phyloP scores from a whole-genome alignment of 2,329 filamentous ascomycete genomes.

The Juglanconis sp. region DNA sequence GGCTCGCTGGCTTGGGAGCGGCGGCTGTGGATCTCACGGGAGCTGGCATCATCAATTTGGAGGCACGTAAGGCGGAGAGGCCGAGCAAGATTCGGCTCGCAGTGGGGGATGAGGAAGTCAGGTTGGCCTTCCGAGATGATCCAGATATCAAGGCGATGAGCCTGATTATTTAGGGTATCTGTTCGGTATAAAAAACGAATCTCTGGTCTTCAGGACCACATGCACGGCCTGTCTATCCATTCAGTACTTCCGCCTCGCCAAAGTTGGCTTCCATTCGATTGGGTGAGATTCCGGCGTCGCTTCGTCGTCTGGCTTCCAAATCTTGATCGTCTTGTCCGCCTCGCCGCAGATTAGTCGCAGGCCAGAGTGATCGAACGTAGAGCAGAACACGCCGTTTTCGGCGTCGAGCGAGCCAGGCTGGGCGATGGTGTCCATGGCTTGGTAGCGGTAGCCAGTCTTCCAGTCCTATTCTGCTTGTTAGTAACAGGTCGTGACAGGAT shows the following conservation, averaged over 20 bases:
- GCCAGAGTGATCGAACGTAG: slow-evolving; percentile 86
- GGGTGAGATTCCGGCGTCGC: slow-evolving; percentile 91
- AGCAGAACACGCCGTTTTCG: slow-evolving; percentile 91
- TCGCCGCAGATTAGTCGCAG: slow-evolving; percentile 89
- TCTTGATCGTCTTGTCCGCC: slow-evolving; percentile 97
- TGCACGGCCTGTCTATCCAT: background rate
- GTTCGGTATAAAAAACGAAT: background rate
- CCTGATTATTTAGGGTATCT: slow-evolving; percentile 23
- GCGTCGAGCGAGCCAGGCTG: slow-evolving; percentile 93
- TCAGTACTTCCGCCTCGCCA: slow-evolving; percentile 74
- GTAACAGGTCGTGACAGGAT: background rate
- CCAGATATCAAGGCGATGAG: slow-evolving; percentile 79
- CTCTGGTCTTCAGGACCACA: background rate
- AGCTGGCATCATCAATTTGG: slow-evolving; percentile 82
- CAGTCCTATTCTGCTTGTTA: slow-evolving; percentile 57
- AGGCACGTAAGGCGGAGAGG: slow-evolving; percentile 75
- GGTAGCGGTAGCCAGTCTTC: slow-evolving; percentile 93
- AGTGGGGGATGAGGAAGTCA: slow-evolving; percentile 87
- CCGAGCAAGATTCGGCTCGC: slow-evolving; percentile 83
- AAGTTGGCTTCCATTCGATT: slow-evolving; percentile 82
- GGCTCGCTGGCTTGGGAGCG: slow-evolving; percentile 35
- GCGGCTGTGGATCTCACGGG: slow-evolving; percentile 83
- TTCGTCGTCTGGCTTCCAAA: slow-evolving; percentile 91
- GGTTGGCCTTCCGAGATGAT: slow-evolving; percentile 83
- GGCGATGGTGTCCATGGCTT: slow-evolving; percentile 83